These are phyloP conservation scores for Colletotrichum sublineola DNA, from an alignment of 2,329 filamentous ascomycete species.

Conservation along the genomic window DNA sequence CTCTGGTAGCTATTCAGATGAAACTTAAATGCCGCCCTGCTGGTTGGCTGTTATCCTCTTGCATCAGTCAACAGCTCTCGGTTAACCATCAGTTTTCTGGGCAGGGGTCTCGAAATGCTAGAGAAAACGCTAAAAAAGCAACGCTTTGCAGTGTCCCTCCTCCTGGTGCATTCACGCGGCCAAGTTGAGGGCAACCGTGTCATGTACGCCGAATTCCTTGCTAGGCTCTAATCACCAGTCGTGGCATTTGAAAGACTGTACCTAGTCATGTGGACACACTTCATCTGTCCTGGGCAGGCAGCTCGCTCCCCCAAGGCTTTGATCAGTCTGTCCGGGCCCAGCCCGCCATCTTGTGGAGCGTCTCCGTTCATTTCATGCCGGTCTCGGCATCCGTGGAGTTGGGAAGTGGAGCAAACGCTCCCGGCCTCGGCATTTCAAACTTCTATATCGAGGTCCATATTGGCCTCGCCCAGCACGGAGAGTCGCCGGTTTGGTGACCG, in stretches of 20 bases:
- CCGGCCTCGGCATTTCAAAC: constrained; percentile 29
- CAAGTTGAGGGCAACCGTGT: background rate
- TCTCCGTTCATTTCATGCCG: constrained; percentile 23
- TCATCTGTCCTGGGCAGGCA: background rate
- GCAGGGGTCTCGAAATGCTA: background rate
- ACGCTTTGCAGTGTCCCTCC: too few relatives aligned
- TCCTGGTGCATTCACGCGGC: background rate
- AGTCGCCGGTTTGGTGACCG: background rate
- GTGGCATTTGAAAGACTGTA: background rate
- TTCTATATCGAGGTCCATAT: background rate
- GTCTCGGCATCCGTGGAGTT: constrained; percentile 27
- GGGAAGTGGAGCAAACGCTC: background rate
- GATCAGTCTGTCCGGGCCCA: background rate
- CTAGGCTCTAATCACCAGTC: background rate
- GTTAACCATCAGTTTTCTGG: background rate
- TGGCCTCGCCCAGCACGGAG: background rate
- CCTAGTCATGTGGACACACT: background rate
- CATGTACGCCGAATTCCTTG: background rate
- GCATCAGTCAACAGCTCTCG: background rate
- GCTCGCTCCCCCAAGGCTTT: background rate
- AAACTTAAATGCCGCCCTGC: background rate
- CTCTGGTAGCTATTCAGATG: background rate
- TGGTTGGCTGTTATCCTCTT: background rate
- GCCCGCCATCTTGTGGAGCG: constrained; percentile 11
- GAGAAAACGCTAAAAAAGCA: background rate